Base-by-base conservation (phyloP, 116 monocot genomes). In the Dioscorea cayenensis region DNA sequence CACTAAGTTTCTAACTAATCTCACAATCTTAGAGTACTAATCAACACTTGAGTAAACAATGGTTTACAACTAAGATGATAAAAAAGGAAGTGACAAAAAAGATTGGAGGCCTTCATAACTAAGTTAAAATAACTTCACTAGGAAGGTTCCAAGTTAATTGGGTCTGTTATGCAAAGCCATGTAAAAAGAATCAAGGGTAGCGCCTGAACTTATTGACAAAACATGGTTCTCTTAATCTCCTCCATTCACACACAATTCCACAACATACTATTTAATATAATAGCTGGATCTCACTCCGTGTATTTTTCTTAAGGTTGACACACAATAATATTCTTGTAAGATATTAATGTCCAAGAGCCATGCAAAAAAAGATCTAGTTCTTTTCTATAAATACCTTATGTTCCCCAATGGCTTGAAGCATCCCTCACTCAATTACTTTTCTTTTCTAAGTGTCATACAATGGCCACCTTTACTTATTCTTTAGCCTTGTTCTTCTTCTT, bases 121-220 rank as follows among this genome's bases (percentile, higher is more conserved):
- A 10, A 6, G 7, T 12, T 43, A 6, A 10, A 7, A 9, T 5
- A 23, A 63, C 27, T 12, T 63, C 23, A 1, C 7, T 6, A 5
- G 35, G 65, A 65, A 65, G 35, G 32, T 65, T 65, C 35, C 32
- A 13, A 65, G 65, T 65, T 65, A 3, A n/a, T n/a, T n/a, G n/a
- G 65, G 65, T 7, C 7, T 7, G 25, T 29, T 32, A 65, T 32
- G 32, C 32, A 36, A 63, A 63, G 63, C 4, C 13, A 27, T 12
- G 32, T 3, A 62, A 62, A 62, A 23, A 62, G 21, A 11, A 62
- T 21, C 4, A 32, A 32, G 32, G 62, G 25, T 27, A 62, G 3
- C 62, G 62, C 62, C 62, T 62, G 62, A 62, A 12, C 21, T 62
- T 62, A 23, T 62, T 62, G 62, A 62, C 62, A 9, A 23, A 22